These are phyloP conservation scores for Penicillium sp. DNA, from an alignment of 2,329 filamentous ascomycete species.

Conservation along the genomic window DNA sequence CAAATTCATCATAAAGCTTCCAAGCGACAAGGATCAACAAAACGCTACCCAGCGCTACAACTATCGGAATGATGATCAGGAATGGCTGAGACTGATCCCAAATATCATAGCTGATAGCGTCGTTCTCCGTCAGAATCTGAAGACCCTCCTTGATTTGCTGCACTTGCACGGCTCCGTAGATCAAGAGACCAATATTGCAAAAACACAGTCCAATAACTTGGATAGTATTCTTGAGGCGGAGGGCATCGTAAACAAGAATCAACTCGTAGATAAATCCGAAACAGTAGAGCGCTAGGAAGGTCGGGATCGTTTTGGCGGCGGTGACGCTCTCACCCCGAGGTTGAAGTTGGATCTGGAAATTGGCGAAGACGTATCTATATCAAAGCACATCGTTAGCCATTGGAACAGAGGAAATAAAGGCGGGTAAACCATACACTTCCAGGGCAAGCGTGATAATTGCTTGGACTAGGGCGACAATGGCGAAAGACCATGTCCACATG, in stretches of 20 bases:
- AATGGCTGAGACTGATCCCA: slow-evolving; percentile 75
- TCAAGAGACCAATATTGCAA: slow-evolving; percentile 87
- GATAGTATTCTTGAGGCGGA: slow-evolving; percentile 96
- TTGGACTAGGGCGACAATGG: slow-evolving; percentile 74
- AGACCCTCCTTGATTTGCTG: slow-evolving; percentile 85
- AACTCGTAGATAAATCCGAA: slow-evolving; percentile 96
- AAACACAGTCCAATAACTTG: slow-evolving; percentile 94
- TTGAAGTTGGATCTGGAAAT: slow-evolving; percentile 69
- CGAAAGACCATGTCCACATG: slow-evolving; percentile 87
- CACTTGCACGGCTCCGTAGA: slow-evolving; percentile 92
- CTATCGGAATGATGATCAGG: slow-evolving; percentile 81
- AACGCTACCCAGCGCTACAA: slow-evolving; percentile 77
- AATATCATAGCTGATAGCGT: slow-evolving; percentile 59
- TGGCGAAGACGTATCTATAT: slow-evolving; percentile 81
- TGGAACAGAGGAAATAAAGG: neutral
- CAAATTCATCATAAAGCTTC: slow-evolving; percentile 98
- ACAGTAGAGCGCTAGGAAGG: slow-evolving; percentile 94
- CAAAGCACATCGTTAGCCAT: slow-evolving; percentile 17
- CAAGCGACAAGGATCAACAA: slow-evolving; percentile 79
- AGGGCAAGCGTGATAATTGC: slow-evolving; percentile 72
- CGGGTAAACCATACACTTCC: neutral
- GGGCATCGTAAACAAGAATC: slow-evolving; percentile 87
- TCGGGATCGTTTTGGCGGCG: slow-evolving; percentile 75
- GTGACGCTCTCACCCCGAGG: slow-evolving; percentile 48
- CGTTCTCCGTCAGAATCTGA: slow-evolving; percentile 51